Conservation (phyloP, 2,329 filamentous ascomycete species). For the Monosporascus sp. region DNA sequence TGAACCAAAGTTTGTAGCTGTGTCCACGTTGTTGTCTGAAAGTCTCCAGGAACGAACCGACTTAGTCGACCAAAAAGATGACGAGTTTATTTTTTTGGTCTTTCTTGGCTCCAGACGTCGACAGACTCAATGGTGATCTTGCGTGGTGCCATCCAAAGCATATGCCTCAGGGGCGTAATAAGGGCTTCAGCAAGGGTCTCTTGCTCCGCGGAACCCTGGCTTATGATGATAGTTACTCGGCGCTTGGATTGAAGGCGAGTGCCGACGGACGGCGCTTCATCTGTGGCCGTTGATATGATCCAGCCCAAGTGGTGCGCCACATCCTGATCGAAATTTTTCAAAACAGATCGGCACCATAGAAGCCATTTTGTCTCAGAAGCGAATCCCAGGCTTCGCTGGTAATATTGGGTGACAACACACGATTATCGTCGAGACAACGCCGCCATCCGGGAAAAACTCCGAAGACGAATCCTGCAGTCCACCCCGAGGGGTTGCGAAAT, state of each 20-base stretch:
- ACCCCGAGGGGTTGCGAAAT: neutral
- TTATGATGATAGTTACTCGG: no score
- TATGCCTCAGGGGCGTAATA: no score
- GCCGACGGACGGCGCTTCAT: neutral
- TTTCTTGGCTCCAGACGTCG: no score
- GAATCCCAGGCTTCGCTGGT: neutral
- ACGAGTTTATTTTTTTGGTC: no score
- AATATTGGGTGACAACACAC: conserved; percentile 3
- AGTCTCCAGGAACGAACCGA: no score
- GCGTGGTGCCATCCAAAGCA: no score
- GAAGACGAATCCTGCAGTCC: neutral
- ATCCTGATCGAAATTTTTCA: neutral
- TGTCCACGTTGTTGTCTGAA: no score
- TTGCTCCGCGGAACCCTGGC: neutral
- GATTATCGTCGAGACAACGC: conserved; percentile 17
- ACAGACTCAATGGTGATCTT: no score
- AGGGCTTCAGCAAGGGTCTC: neutral
- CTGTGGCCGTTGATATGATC: neutral
- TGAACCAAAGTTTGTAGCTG: no score
- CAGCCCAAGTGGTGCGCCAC: neutral
- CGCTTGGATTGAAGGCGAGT: no score
- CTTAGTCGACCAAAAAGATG: no score
- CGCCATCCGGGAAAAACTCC: conserved; percentile 18
- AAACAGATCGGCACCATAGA: neutral
- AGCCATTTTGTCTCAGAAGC: neutral